Conservation (phyloP, 495 filamentous ascomycete species). For the Paragyromitra xinjiangensis region DNA sequence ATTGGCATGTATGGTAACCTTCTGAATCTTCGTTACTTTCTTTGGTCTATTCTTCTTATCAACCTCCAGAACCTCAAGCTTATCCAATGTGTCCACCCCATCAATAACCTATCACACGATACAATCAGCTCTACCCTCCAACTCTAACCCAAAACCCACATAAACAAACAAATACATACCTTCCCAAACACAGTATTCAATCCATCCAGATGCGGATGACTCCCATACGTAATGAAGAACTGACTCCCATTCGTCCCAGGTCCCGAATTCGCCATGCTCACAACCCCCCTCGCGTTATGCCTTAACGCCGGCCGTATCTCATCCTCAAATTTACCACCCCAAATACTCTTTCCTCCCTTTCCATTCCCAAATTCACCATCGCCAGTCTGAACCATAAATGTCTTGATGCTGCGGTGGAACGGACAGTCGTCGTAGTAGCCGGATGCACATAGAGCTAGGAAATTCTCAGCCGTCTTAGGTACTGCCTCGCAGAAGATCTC, state of each 20-base stretch:
- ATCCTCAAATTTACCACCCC: conserved; percentile 84
- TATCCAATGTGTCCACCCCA: conserved; percentile 70
- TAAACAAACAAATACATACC: conserved; percentile 64
- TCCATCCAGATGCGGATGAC: conserved; percentile 91
- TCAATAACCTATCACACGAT: conserved; percentile 64
- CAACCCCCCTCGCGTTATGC: conserved; percentile 85
- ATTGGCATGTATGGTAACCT: conserved; percentile 91
- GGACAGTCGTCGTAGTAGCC: conserved; percentile 84
- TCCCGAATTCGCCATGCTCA: conserved; percentile 94
- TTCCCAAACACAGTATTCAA: conserved; percentile 93
- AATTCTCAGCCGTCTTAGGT: conserved; percentile 93
- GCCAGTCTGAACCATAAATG: conserved; percentile 93
- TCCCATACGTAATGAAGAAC: conserved; percentile 89
- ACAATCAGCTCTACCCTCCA: conserved; percentile 29
- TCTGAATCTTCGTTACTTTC: conserved; percentile 72
- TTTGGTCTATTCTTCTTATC: conserved; percentile 91
- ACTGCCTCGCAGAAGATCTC: conserved; percentile 96
- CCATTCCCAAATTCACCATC: conserved; percentile 72
- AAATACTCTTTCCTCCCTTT: conserved; percentile 87
- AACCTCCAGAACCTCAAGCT: conserved; percentile 78
- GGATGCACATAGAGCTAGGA: conserved; percentile 92
- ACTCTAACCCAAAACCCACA: conserved; percentile 60
- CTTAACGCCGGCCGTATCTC: conserved; percentile 86
- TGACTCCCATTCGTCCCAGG: conserved; percentile 89
- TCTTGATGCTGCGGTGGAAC: conserved; percentile 87